phyloP scores from a whole-genome alignment of 2,329 filamentous ascomycete genomes.

The Acephala macrosclerotiorum region DNA sequence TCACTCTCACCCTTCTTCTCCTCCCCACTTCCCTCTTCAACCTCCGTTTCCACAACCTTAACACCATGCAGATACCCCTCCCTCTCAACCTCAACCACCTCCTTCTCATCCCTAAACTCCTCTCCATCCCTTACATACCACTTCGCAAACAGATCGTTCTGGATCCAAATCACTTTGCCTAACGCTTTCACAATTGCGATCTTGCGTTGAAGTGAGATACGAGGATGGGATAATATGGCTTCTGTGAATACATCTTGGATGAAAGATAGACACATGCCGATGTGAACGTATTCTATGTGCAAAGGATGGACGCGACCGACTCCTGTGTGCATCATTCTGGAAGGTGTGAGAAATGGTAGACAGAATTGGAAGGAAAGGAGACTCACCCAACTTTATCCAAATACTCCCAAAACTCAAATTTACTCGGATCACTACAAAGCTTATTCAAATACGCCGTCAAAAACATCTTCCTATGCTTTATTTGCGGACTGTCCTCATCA shows the following conservation, averaged over 20 bases:
- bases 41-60: slow-evolving; percentile 54
- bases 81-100: slow-evolving; percentile 59
- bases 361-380: background rate
- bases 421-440: slow-evolving; percentile 30
- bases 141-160: slow-evolving; percentile 85
- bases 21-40: slow-evolving; percentile 46
- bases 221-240: slow-evolving; percentile 68
- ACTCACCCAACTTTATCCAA: slow-evolving; percentile 34
- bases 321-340: slow-evolving; percentile 61
- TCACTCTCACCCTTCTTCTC: slow-evolving; percentile 5
- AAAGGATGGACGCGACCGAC: slow-evolving; percentile 65
- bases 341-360: too few species aligned
- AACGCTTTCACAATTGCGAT: slow-evolving; percentile 77
- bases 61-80: slow-evolving; percentile 72
- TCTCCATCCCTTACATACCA: slow-evolving; percentile 61
- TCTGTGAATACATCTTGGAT: slow-evolving; percentile 81
- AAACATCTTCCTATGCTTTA: slow-evolving; percentile 68
- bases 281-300: slow-evolving; percentile 81
- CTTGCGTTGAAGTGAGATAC: slow-evolving; percentile 70
- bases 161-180: slow-evolving; percentile 86
- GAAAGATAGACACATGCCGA: slow-evolving; percentile 74
- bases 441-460: slow-evolving; percentile 72
- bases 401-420: slow-evolving; percentile 39
- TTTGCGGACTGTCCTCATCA: slow-evolving; percentile 54
- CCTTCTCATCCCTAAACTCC: slow-evolving; percentile 49